These are phyloP conservation scores for Gossypium ekmanianum DNA, from an alignment of 345 rosid species.

Conservation along the genomic window DNA sequence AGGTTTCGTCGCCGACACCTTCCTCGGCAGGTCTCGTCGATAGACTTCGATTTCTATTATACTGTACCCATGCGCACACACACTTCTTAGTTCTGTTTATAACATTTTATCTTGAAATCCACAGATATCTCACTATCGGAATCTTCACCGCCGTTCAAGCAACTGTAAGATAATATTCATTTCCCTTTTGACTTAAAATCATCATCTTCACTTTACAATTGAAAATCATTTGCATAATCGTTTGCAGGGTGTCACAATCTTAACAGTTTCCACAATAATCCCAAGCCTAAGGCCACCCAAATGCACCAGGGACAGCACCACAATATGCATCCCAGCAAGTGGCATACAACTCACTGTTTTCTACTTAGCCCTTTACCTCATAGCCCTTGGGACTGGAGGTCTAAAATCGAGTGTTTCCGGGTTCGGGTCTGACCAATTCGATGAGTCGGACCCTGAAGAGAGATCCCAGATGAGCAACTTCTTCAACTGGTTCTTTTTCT, in stretches of 20 bases:
- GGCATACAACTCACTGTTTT: not conserved
- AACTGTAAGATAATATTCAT: not conserved
- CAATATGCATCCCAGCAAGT: not conserved
- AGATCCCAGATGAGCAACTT: not conserved
- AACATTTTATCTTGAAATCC: not conserved
- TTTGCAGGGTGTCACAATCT: not conserved
- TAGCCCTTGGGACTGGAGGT: not conserved
- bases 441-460: not conserved
- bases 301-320: not conserved
- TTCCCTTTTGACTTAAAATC: no score
- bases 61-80: not conserved
- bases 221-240: not conserved
- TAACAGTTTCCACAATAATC: not conserved
- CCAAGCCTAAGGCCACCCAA: conserved; percentile 1
- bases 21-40: not conserved
- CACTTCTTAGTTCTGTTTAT: not conserved
- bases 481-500: conserved; percentile 5
- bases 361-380: not conserved
- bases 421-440: not conserved
- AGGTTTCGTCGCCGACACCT: not conserved
- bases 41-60: not conserved
- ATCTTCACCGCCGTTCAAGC: conserved; percentile 3
- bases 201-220: not conserved
- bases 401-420: not conserved
- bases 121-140: not conserved